Conservation (phyloP, 1,139 yeast genomes). For the Zhuliangozyma parablackwelliae region DNA sequence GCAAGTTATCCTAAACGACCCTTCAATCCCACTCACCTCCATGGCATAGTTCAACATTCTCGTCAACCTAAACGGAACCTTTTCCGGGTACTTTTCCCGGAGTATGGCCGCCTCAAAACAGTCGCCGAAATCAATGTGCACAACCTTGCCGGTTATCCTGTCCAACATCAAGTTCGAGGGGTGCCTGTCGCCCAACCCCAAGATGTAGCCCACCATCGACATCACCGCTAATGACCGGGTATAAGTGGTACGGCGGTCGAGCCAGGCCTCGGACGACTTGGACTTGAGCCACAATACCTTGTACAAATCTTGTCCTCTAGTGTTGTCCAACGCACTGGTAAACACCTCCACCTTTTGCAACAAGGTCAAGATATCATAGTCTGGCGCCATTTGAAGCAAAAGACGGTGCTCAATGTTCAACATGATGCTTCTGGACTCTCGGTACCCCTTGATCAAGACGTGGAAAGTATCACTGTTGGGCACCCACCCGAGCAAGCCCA, state of each 20-base stretch:
- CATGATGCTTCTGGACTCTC: constrained; percentile 86
- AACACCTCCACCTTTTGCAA: constrained; percentile 94
- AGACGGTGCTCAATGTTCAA: constrained; percentile 91
- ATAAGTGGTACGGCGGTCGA: constrained; percentile 93
- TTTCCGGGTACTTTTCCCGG: constrained; percentile 95
- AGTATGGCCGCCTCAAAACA: constrained; percentile 98
- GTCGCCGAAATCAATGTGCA: constrained; percentile 98
- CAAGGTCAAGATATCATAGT: constrained; percentile 82
- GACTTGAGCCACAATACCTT: constrained; percentile 95
- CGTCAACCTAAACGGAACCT: constrained; percentile 94
- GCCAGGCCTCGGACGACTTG: constrained; percentile 95
- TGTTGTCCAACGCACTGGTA: constrained; percentile 91
- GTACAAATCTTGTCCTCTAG: constrained; percentile 93
- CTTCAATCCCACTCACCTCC: constrained; percentile 99
- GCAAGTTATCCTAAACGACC: constrained; percentile 92
- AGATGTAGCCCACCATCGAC: constrained; percentile 97
- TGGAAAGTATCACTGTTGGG: constrained; percentile 97
- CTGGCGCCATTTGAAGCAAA: constrained; percentile 98
- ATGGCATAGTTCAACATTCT: constrained; percentile 97
- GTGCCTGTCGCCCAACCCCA: constrained; percentile 96
- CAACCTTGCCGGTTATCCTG: constrained; percentile 87
- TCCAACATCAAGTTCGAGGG: constrained; percentile 96
- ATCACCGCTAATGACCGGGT: constrained; percentile 94
- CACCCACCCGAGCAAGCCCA: constrained; percentile 97
- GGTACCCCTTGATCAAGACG: constrained; percentile 82